Evolutionary conservation across 192 early-diverging fungal species (phyloP), one percentile per base, ranked within the genome.

Genomic region (Podila clonocystis): DNA sequence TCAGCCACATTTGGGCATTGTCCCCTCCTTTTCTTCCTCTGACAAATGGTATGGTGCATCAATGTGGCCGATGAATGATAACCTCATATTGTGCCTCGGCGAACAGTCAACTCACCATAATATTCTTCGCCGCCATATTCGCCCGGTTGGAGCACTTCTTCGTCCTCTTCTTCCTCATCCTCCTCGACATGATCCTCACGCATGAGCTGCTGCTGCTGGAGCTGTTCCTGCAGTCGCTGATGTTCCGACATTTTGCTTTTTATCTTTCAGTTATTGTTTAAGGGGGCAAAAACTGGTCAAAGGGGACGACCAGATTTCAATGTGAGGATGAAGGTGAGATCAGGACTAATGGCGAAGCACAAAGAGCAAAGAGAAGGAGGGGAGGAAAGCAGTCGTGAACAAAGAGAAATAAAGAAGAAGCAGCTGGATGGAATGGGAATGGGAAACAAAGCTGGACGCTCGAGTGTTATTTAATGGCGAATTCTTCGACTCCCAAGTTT

Each of bases 101-200:
- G 26, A 29, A 60, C 4, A 63, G 62, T 20, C 36, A 4, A 41
- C 65, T 65, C 72, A 79, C 76, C 76, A 63, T 79, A 79, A 62
- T 79, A 79, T 24, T 72, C 70, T 6, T 79, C 76, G 50, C 61
- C 70, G 9, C 52, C 66, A n/a, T 79, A 79, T 22, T 79, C 76
- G 8, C 70, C 70, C 50, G 72, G 70, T 5, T 72, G 52, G 34
- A 72, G 76, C 61, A 72, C 76, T 7, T 79, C 69, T 0, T 78
- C 75, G 9, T 77, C 74, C n/a, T 78, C 75, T 26, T 77, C 75
- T 9, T 78, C 75, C 26, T 69, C 66, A 9, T 79, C 65, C 28
- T 72, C 69, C n/a, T 78, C 68, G 17, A 55, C 59, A 33, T 71
- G 58, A 38, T 57, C 68, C 30, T 38, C 55, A 33, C 75, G 75